Base-by-base conservation (phyloP, 768 basidiomycete genomes). In the Trametes cinnabarina region DNA sequence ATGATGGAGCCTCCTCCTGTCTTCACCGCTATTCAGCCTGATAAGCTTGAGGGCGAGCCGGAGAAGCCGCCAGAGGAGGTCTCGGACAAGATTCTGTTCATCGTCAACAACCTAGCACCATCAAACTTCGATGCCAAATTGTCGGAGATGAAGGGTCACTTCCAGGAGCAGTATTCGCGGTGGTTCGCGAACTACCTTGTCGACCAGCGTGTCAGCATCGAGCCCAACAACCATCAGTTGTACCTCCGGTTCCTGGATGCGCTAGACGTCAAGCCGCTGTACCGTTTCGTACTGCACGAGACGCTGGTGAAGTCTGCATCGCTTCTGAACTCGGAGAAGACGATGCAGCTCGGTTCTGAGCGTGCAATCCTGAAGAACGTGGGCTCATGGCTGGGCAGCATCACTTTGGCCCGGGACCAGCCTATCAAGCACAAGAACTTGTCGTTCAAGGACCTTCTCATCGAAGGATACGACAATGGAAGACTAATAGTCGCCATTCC, bases 101-200 rank as follows among this genome's bases (percentile, higher is more conserved):
- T 98, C 66, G 86, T 99, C 73, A 99, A 99, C 77, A 98, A 99
- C 64, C 82, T 99, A 56, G 94, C 96, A 0, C 91, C 93, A 10
- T 90, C 79, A 71, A 99, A 98, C 70, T 95, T 97, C 60, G 94
- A 94, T 35, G 65, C 80, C 23, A 99, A 99, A 73, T 76, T 94
- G 34, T 71, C 75, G 30, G 97, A 98, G 66, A 94, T 99, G 88
- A 80, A 79, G 54, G 85, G 84, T 30, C 79, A 90, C 55, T 96
- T 96, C 73, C 82, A 89, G 44, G 89, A 94, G 65, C 78, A 83
- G 39, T 86, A 94, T 69, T 85, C 92, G 8, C 82, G 90, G 44
- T 99, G 97, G 97, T 97, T 99, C 67, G 96, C 97, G 43, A 90
- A 97, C 69, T 99, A 98, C 72, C 82, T 99, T 47, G 94, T 99